A percentile compares a stretch with the other conserved stretches of the same genome.
phyloP scores from a whole-genome alignment of 176 grass and related monocot genomes.

The Oryza meridionalis region DNA sequence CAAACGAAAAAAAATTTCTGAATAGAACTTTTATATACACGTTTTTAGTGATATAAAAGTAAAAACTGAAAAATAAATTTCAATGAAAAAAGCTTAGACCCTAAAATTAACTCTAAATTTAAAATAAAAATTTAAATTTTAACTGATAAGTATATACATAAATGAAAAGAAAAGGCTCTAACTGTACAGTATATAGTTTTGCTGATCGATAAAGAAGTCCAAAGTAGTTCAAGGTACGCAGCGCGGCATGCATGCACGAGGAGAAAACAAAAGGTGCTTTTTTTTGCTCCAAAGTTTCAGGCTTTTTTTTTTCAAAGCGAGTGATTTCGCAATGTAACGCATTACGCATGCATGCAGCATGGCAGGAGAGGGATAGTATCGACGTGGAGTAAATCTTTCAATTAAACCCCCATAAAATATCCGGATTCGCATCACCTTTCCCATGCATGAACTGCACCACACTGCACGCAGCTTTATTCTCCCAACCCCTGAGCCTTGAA shows the following conservation, averaged over 20 bases:
- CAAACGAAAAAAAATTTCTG: too few relatives aligned
- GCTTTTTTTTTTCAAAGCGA: slow-evolving; percentile 57
- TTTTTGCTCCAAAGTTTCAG: slow-evolving; percentile 43
- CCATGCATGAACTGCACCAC: slow-evolving; percentile 35
- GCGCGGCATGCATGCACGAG: background rate
- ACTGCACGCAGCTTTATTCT: slow-evolving; percentile 46
- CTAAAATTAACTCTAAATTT: too few relatives aligned
- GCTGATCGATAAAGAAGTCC: background rate
- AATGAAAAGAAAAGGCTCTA: too few relatives aligned
- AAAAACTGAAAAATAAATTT: too few relatives aligned
- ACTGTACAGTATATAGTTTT: too few relatives aligned
- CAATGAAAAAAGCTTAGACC: too few relatives aligned
- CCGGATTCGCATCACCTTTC: slow-evolving; percentile 37
- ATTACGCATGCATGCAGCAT: background rate
- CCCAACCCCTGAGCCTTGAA: background rate
- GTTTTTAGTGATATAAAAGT: too few relatives aligned
- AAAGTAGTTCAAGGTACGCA: background rate
- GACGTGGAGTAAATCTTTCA: background rate
- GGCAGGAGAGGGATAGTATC: background rate
- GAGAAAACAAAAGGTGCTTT: slow-evolving; percentile 45
- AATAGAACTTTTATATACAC: too few relatives aligned
- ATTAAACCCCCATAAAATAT: slow-evolving; percentile 9
- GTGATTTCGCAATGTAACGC: background rate
- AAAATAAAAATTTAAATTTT: too few relatives aligned
- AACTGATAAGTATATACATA: too few relatives aligned